Evolutionary conservation across 2,329 filamentous ascomycete genomes (phyloP), one percentile per base, ranked within the genome.

Genomic region (Cercospora sp.): DNA sequence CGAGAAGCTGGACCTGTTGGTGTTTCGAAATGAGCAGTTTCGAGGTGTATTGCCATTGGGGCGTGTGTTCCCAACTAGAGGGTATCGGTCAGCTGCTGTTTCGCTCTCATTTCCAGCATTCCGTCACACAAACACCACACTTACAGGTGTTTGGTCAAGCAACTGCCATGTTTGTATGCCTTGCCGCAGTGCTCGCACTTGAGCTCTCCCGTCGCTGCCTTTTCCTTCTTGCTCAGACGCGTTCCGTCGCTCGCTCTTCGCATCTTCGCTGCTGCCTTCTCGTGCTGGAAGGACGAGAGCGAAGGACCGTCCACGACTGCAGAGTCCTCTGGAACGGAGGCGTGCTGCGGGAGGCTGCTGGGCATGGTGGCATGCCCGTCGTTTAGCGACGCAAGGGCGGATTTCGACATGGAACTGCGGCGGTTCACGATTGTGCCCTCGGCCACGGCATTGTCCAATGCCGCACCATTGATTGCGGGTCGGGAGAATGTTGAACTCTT

Each of bases 91-190:
- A 73, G 71, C 64, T 40, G 59, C 13, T 45, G 20, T 59, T 42
- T n/a, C 30, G 33, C 40, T 62, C 23, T 31, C 31, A 53, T 55
- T 53, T 42, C 61, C 23, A 42, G 36, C 53, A 26, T 30, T 60
- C 57, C 26, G 18, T 62, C 60, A 23, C 28, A 30, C 31, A 26
- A 51, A 63, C 60, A 53, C 60, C 13, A 55, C 20, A 97, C 95
- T 88, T 90, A 98, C 95, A 97, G 91, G 90, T 99, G 95, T 89
- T 98, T 99, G 81, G 92, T 96, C 86, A 99, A 89, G 89, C 95
- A 99, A 86, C 95, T 98, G 89, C 94, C 97, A 87, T 99, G 95
- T 89, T 99, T 99, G 89, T 99, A 99, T 83, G 93, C 93, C 87
- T 99, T 99, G 82, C 94, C 94, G 85, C 95, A 99, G 83, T 94